These are phyloP conservation scores for Xenoacremonium recifei DNA, from an alignment of 2,329 filamentous ascomycete genomes.

Conservation along the genomic window DNA sequence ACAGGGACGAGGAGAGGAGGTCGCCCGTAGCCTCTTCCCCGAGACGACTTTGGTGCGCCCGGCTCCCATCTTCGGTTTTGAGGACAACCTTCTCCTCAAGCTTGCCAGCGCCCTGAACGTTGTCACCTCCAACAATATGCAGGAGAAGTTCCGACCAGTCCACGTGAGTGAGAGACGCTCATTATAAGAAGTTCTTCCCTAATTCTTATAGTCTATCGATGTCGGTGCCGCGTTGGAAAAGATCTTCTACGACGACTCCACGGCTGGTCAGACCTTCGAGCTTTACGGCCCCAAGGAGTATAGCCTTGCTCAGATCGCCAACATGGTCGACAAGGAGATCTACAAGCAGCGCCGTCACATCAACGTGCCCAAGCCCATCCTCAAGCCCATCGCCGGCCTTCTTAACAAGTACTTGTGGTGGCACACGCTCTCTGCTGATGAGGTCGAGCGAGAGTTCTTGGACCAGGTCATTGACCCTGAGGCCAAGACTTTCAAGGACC, in stretches of 20 bases:
- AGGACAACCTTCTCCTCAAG: constrained; percentile 86
- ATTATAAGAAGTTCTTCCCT: too few species aligned
- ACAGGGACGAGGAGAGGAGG: constrained; percentile 74
- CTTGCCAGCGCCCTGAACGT: constrained; percentile 79
- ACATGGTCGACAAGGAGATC: constrained; percentile 89
- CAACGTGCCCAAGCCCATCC: constrained; percentile 79
- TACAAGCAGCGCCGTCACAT: constrained; percentile 86
- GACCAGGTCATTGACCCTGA: constrained; percentile 87
- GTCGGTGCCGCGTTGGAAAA: constrained; percentile 84
- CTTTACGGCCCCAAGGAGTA: constrained; percentile 94
- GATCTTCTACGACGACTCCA: constrained; percentile 89
- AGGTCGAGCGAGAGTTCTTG: constrained; percentile 88
- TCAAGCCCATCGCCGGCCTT: constrained; percentile 72
- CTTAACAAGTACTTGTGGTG: constrained; percentile 88
- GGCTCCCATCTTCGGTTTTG: constrained; percentile 90
- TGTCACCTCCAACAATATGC: constrained; percentile 89
- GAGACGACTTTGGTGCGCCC: constrained; percentile 97
- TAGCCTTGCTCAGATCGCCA: constrained; percentile 81
- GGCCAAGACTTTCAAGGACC: constrained; percentile 94
- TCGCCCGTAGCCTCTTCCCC: constrained; percentile 86
- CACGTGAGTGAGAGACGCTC: constrained; percentile 58
- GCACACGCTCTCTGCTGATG: constrained; percentile 77
- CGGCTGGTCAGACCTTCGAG: constrained; percentile 87
- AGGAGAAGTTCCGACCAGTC: constrained; percentile 86
- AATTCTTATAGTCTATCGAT: constrained; percentile 79